Percentiles rank a stretch among this genome's conserved stretches.
phyloP scores from a whole-genome alignment of 2,329 filamentous ascomycete genomes.

The Sporothrix schenckii region DNA sequence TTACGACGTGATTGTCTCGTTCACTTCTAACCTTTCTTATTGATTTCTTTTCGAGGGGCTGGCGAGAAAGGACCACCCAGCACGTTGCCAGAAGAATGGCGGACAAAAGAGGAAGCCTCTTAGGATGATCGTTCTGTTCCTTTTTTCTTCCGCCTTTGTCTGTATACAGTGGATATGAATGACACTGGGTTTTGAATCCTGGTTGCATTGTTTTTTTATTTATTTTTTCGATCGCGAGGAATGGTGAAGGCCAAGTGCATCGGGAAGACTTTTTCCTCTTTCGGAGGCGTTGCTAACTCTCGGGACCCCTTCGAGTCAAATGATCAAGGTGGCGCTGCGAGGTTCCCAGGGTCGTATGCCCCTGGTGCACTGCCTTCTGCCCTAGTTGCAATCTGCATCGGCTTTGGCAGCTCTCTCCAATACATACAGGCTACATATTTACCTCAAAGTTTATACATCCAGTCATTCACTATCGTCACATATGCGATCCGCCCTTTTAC shows the following conservation, averaged over 20 bases:
- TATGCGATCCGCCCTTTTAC: background rate
- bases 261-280: background rate
- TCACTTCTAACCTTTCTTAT: no score
- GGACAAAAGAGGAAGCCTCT: background rate
- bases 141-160: no score
- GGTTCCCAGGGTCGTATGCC: background rate
- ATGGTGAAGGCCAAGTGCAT: slow-evolving; percentile 10
- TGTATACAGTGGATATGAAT: background rate
- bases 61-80: background rate
- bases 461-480: no score
- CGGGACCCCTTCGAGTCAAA: background rate
- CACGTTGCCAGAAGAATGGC: background rate
- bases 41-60: background rate
- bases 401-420: background rate
- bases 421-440: background rate
- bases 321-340: background rate
- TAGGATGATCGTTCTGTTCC: background rate
- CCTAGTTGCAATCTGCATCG: slow-evolving; percentile 8
- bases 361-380: background rate
- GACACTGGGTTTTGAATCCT: background rate
- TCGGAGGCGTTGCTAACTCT: background rate
- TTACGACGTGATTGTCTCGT: background rate
- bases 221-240: slow-evolving; percentile 16
- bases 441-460: no score
- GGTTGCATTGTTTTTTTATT: background rate